phyloP scores from a whole-genome alignment of 2,329 filamentous ascomycete genomes.

The Aspergillus sojae region DNA sequence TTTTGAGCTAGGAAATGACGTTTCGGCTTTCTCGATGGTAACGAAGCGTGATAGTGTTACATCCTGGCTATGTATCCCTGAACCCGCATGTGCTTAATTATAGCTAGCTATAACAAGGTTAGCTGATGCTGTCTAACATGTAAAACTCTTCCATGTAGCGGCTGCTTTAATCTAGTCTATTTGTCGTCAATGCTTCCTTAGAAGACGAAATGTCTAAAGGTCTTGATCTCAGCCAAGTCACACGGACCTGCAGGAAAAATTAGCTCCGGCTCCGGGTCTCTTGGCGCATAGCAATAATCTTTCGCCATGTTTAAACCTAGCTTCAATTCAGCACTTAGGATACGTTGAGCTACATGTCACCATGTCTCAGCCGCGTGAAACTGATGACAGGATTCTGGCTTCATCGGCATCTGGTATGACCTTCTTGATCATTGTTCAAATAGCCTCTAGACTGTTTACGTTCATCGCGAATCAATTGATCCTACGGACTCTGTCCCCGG shows the following conservation, averaged over 20 bases:
- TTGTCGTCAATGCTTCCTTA: too few relatives aligned
- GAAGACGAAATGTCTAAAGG: too few relatives aligned
- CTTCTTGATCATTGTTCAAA: slow-evolving; percentile 83
- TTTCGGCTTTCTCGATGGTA: not conserved
- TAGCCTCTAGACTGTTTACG: slow-evolving; percentile 83
- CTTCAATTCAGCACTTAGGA: not conserved
- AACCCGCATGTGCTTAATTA: not conserved
- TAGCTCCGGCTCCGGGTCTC: not conserved
- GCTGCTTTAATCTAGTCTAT: not conserved
- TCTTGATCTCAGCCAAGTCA: too few relatives aligned
- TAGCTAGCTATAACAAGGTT: not conserved
- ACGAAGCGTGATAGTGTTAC: not conserved
- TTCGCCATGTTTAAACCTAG: not conserved
- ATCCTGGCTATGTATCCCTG: not conserved
- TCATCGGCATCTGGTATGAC: slow-evolving; percentile 70
- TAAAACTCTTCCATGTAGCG: not conserved
- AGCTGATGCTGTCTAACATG: not conserved
- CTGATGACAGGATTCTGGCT: slow-evolving; percentile 26
- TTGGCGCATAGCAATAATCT: not conserved
- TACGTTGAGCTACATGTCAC: not conserved
- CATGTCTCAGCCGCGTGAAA: slow-evolving; percentile 25
- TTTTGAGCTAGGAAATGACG: not conserved
- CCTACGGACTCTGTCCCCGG: slow-evolving; percentile 82
- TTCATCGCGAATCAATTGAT: slow-evolving; percentile 92
- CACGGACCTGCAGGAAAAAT: not conserved